phyloP scores from a whole-genome alignment of 139 green algal genomes.

The Monoraphidium neglectum region DNA sequence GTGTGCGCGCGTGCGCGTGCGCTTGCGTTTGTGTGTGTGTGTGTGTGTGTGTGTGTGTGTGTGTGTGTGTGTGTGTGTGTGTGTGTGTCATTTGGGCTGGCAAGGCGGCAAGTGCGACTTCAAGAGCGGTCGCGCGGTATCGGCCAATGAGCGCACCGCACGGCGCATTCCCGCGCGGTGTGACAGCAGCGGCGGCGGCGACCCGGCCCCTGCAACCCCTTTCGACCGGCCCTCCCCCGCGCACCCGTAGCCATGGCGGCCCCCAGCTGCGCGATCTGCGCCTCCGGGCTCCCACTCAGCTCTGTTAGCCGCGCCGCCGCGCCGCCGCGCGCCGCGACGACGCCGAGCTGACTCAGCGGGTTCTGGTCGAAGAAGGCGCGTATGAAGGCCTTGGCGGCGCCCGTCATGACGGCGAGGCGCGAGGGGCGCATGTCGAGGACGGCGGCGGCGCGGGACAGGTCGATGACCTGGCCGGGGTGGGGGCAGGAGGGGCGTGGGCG shows the following conservation, averaged over 20 bases:
- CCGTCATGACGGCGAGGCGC: constrained; percentile 69
- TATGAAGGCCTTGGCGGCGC: constrained; percentile 71
- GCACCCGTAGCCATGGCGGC: constrained; percentile 25
- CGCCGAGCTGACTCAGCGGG: constrained; percentile 87
- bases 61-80: no score
- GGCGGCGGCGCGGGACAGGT: constrained; percentile 76
- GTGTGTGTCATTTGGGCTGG: no score
- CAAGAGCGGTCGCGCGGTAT: no score
- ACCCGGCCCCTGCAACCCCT: no score
- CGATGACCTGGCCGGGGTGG: constrained; percentile 77
- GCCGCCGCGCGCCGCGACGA: constrained; percentile 86
- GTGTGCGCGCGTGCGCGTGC: no score
- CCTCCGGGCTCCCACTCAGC: constrained; percentile 69
- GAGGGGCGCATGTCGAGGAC: constrained; percentile 82
- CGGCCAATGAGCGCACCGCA: no score
- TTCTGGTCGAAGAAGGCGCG: constrained; percentile 96
- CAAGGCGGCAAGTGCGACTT: no score
- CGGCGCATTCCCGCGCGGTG: no score
- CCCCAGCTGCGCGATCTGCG: constrained; percentile 60
- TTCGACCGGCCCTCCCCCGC: neutral
- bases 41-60: no score
- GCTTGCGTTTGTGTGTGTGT: no score
- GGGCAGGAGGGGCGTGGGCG: neutral
- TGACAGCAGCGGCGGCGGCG: no score
- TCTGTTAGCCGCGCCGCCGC: constrained; percentile 76